These are phyloP conservation scores for Psilocybe sp. DNA, from an alignment of 768 basidiomycete genomes.

Conservation along the genomic window DNA sequence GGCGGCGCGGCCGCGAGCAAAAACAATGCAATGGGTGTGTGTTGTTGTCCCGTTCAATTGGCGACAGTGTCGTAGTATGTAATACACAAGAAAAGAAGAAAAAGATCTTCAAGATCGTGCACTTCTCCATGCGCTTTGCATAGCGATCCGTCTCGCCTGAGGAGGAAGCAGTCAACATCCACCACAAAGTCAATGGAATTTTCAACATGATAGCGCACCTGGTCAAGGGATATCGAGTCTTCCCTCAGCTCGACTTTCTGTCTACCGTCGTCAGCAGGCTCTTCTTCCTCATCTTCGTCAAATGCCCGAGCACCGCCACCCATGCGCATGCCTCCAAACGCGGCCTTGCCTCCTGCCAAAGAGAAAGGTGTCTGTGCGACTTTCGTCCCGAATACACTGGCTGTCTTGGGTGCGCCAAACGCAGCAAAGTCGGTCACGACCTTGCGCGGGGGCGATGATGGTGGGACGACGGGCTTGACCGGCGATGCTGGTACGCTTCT, in stretches of 20 bases:
- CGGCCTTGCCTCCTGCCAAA: slow-evolving; percentile 74
- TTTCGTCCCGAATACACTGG: slow-evolving; percentile 82
- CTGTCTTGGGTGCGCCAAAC: slow-evolving; percentile 71
- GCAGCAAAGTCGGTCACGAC: slow-evolving; percentile 88
- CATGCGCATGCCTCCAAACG: slow-evolving; percentile 75
- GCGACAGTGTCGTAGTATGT: slow-evolving; percentile 1
- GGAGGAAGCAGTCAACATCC: slow-evolving; percentile 4
- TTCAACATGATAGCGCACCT: slow-evolving; percentile 47
- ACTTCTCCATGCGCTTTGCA: slow-evolving; percentile 89
- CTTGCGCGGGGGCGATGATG: slow-evolving; percentile 76
- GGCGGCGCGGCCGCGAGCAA: background rate
- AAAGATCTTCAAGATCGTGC: slow-evolving; percentile 42
- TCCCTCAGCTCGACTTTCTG: slow-evolving; percentile 78
- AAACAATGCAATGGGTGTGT: background rate
- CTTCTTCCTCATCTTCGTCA: slow-evolving; percentile 75
- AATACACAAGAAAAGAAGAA: background rate
- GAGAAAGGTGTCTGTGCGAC: slow-evolving; percentile 81
- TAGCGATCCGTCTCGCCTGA: slow-evolving; percentile 78
- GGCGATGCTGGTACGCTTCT: slow-evolving; percentile 43
- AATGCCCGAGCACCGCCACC: slow-evolving; percentile 31
- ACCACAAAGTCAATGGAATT: background rate
- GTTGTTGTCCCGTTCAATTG: background rate
- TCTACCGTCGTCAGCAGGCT: slow-evolving; percentile 48
- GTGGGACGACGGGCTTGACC: slow-evolving; percentile 26
- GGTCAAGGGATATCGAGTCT: slow-evolving; percentile 88